These are phyloP conservation scores for Senna tora DNA, from an alignment of 306 rosid genomes.

Conservation along the genomic window DNA sequence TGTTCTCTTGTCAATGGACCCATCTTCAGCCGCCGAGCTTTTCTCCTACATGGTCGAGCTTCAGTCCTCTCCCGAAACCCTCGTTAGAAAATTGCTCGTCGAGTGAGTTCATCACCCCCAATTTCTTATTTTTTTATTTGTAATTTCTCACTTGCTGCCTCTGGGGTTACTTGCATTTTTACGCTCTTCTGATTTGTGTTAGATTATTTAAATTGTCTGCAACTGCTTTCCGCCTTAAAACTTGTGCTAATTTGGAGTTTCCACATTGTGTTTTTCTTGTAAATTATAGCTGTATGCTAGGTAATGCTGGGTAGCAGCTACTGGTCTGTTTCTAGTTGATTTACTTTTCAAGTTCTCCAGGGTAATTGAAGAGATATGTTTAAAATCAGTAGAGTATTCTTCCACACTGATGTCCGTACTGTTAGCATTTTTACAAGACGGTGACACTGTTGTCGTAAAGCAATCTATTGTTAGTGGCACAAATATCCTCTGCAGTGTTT, in stretches of 20 bases:
- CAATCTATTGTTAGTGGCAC: slow-evolving; percentile 78
- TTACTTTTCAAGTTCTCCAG: slow-evolving; percentile 41
- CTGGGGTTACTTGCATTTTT: neutral
- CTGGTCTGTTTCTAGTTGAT: slow-evolving; percentile 3
- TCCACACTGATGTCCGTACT: slow-evolving; percentile 64
- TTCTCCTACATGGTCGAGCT: slow-evolving; percentile 89
- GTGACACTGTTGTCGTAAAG: slow-evolving; percentile 53
- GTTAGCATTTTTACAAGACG: slow-evolving; percentile 66
- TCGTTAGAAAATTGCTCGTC: slow-evolving; percentile 78
- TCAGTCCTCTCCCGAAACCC: slow-evolving; percentile 78
- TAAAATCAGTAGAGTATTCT: slow-evolving; percentile 73
- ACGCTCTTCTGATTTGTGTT: neutral
- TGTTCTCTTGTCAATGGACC: slow-evolving; percentile 66
- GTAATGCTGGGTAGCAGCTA: slow-evolving; percentile 18
- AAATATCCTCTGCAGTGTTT: slow-evolving; percentile 57
- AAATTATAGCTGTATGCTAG: slow-evolving; percentile 3
- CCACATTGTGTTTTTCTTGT: neutral
- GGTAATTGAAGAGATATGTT: slow-evolving; percentile 82
- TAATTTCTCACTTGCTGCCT: neutral
- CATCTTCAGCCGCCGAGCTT: slow-evolving; percentile 69
- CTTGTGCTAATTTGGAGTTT: neutral
- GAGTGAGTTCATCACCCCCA: slow-evolving; percentile 64
- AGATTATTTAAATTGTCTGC: neutral
- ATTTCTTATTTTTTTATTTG: neutral
- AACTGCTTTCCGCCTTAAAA: neutral